Base-by-base conservation (phyloP, 768 basidiomycete genomes). In the Macrolepiota albuminosa region DNA sequence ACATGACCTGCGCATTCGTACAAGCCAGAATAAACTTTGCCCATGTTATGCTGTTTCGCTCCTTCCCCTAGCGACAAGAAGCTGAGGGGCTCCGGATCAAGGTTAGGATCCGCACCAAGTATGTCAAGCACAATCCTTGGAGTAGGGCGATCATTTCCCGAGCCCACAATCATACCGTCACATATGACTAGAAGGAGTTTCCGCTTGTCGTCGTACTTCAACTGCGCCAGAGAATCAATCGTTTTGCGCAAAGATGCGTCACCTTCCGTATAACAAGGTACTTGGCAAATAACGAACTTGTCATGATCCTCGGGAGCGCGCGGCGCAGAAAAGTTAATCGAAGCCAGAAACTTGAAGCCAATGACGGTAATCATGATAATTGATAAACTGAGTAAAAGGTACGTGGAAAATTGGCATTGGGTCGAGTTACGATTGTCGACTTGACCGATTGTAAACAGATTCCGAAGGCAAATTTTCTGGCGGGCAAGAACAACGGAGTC, bases 201-300 rank as follows among this genome's bases (percentile, higher is more conserved):
- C 42, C 96, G 90, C 75, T 98, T 99, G 78, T 99, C 96, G 68
- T 99, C 96, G 67, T 98, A 99, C 73, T 93, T 95, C 74, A 96
- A 80, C 71, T 90, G 85, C 2, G 96, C 93, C 59, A 99, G 77
- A 5, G 95, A 96, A 70, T 98, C 94, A 69, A 99, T 96, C 2
- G 95, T 97, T 66, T 79, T 80, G 52, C 90, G 82, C 54, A 98
- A 78, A 6, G 93, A 97, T 14, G 78, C 71, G 63, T 95, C 90
- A 63, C 95, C 96, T 80, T 98, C 96, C 3, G 96, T 98, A 71
- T 98, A 98, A 82, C 96, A 98, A 33, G 96, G 96, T 0, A 98
- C 94, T 69, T 98, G 96, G 71, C 95, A 98, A 64, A 94, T 91
- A 65, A 95, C 88, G 63, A 95, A 94, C 73, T 94, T 94, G 78